Conservation (phyloP, 805 yeast species). For the Komagataella pseudopastoris region DNA sequence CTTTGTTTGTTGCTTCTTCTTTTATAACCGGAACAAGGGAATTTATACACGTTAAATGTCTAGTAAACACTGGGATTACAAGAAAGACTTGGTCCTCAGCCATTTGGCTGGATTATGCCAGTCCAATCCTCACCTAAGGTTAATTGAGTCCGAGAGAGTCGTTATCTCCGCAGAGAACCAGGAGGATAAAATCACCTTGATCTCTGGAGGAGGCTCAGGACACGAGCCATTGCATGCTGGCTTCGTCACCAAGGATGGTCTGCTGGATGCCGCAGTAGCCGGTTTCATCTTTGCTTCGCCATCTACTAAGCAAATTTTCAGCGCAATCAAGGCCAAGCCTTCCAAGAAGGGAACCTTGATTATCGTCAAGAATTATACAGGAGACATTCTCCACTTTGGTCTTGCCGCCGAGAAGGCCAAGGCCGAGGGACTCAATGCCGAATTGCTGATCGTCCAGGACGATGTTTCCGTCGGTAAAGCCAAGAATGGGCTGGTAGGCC, state of each 20-base stretch:
- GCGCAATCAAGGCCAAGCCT: slow-evolving; percentile 48
- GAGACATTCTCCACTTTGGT: slow-evolving; percentile 88
- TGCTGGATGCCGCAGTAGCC: slow-evolving; percentile 68
- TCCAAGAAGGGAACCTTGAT: slow-evolving; percentile 55
- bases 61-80: slow-evolving; percentile 35
- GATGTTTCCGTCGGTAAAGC: slow-evolving; percentile 90
- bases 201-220: slow-evolving; percentile 93
- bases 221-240: slow-evolving; percentile 95
- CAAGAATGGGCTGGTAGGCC: slow-evolving; percentile 84
- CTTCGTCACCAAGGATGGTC: slow-evolving; percentile 64
- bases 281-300: slow-evolving; percentile 81
- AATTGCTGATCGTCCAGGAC: slow-evolving; percentile 71
- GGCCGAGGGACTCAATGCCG: slow-evolving; percentile 59
- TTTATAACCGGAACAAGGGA: not conserved
- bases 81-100: slow-evolving; percentile 29
- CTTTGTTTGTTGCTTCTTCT: not conserved
- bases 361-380: slow-evolving; percentile 86
- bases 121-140: slow-evolving; percentile 37
- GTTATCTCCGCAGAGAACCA: slow-evolving; percentile 24
- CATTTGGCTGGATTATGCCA: slow-evolving; percentile 39
- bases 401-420: slow-evolving; percentile 82
- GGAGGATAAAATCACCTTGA: slow-evolving; percentile 45
- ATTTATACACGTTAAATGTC: slow-evolving; percentile 3
- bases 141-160: slow-evolving; percentile 45
- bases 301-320: slow-evolving; percentile 63